Percentiles rank a stretch among this genome's conserved stretches.
Conservation (phyloP, 2,329 filamentous ascomycete genomes). For the Colletotrichum acutatum region DNA sequence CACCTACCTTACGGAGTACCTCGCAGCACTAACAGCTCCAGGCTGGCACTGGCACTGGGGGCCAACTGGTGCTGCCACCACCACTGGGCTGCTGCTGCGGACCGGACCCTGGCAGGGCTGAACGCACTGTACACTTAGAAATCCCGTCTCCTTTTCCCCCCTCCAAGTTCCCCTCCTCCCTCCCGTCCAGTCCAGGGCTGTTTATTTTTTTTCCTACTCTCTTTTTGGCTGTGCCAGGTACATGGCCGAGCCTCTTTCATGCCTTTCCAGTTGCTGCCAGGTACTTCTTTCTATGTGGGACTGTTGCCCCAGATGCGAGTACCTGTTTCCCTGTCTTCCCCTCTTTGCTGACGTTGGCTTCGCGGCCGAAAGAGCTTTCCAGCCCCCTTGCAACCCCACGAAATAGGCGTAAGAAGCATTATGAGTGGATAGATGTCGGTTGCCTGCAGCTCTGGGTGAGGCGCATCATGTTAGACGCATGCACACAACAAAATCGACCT, state of each 20-base stretch:
- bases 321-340: slow-evolving; percentile 20
- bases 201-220: not conserved
- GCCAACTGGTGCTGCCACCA: not conserved
- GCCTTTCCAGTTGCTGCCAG: slow-evolving; percentile 20
- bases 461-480: slow-evolving; percentile 16
- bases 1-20: not conserved
- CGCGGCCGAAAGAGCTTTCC: slow-evolving; percentile 4
- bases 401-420: slow-evolving; percentile 7
- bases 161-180: not conserved
- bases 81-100: slow-evolving; percentile 17
- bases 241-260: slow-evolving; percentile 19
- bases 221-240: not conserved
- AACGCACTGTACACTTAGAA: slow-evolving; percentile 15
- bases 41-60: not conserved
- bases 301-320: not conserved
- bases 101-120: slow-evolving; percentile 36
- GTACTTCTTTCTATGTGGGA: slow-evolving; percentile 20
- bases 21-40: not conserved
- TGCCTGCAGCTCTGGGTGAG: slow-evolving; percentile 17
- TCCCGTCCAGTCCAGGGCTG: not conserved
- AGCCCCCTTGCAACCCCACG: slow-evolving; percentile 29
- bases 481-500: not conserved
- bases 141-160: slow-evolving; percentile 7
- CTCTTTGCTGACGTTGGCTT: slow-evolving; percentile 30
- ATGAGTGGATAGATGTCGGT: not conserved